Base-by-base conservation (phyloP, 345 rosid species). In the Eutrema japonicum region DNA sequence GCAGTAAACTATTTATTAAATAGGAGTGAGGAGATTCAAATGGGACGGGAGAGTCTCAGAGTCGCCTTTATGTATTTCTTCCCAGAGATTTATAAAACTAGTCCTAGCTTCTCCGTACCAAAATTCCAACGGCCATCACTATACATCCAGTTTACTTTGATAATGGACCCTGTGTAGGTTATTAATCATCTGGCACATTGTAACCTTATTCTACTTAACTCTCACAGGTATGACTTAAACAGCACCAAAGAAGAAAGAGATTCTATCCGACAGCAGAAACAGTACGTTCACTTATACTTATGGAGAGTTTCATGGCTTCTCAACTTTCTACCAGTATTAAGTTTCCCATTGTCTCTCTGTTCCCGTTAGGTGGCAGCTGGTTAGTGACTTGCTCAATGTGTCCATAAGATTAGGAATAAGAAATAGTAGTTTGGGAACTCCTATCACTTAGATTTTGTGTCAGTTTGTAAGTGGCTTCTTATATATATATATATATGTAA, bases 241-340 rank as follows among this genome's bases (percentile, higher is more conserved):
- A 87, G 90, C 81, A 85, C 92, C 50, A 68, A 73, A 70, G 93
- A 81, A 79, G 98, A 86, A 80, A 82, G 98, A 64, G 90, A 84
- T 41, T 65, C 76, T 26, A 54, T 81, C 49, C 78, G 59, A 67
- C 79, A 67, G 72, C 81, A 80, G 80, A 90, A 86, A 52, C 87
- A 89, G 98, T 90, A 85, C 52, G 63, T 49, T 68, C 4, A 1
- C 76, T 70, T 32, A 40, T 40, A 70, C 37, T 70, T 45, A 10
- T 33, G 30, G 36, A 63, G 40, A 48, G 18, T 35, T 38, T 70
- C 13, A 14, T 67, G 32, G 55, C 55, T 64, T 78, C 51, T 78
- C 35, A 59, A 51, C 68, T 35, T 43, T 61, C 59, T 56, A 37
- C 55, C 60, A 64, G 41, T 66, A 35, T 66, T 22, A 58, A 4